Base-by-base conservation (phyloP, 768 basidiomycete species). In the Amanita subjunquillea region DNA sequence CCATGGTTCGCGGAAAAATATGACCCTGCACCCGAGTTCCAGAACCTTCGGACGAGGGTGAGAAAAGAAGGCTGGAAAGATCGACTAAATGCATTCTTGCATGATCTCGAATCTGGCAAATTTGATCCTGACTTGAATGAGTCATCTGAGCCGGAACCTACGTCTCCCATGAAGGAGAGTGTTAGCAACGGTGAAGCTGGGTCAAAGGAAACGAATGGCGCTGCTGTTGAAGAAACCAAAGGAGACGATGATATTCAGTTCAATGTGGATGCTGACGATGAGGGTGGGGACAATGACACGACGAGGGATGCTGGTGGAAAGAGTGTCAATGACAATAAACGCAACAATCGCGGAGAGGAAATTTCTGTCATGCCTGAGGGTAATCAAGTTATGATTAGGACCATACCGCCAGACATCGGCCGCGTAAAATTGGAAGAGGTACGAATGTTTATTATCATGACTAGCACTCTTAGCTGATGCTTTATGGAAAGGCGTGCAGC, bases 1-100 rank as follows among this genome's bases (percentile, higher is more conserved):
- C 86, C 91, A 12, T 97, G 94, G 94, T 97, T 96, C 73, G 80
- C 83, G 52, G 94, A 97, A 75, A 90, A 91, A 67, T 97, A 97
- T 72, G 90, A 92, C 56, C 86, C 86, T 53, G 68, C 81, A 39
- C 73, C 79, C 48, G 85, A 90, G 60, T 80, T 78, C 62, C 76
- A 79, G 51, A 74, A 76, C 51, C 71, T 93, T 65, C 85, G 94
- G 60, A 74, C 74, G 56, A 78, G 91, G 59, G 80, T 92, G 56
- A 80, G 87, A 64, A 86, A 82, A 68, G 82, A 87, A 57, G 94
- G 91, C 25, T 89, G 92, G 85, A 82, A 77, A 65, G 83, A 83
- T 43, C 78, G 83, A 55, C 67, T 86, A 51, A 75, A 82, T 59
- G 67, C 74, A 34, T 95, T 95, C 67, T 62, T 93, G 57, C 72